Evolutionary conservation across 116 monocot genomes (phyloP), one percentile per base, ranked within the genome.

Genomic region (Thalassia testudinum): DNA sequence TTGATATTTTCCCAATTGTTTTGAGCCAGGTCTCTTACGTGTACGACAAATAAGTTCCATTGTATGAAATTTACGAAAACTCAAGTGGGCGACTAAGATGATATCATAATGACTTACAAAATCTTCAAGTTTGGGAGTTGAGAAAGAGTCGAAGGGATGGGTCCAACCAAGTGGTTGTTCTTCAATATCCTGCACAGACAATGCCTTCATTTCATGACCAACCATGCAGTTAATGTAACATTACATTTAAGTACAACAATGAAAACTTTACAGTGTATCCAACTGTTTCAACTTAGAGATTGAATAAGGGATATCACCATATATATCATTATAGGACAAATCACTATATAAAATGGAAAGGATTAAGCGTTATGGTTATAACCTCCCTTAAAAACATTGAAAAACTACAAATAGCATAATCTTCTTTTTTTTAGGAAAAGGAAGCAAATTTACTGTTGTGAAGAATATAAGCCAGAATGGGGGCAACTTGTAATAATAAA

Each of bases 121-220:
- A 71, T 51, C 54, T 93, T 93, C 37, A 93, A 57, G 56, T 93
- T 87, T 44, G 93, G 88, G 21, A 93, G 77, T 54, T 93, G 93
- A 25, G 93, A 93, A 5, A 93, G 66, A 8, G 88, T 87, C n/a
- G 93, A 93, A 37, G 93, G 93, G 25, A 93, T 84, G 8, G 84
- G 78, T 2, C 93, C 93, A 23, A 67, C 72, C 59, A 93, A 61
- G 52, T 81, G 70, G 54, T 93, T 93, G 69, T 73, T 84, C 53
- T 93, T 93, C 72, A 93, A 69, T 43, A 76, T 66, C 74, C 93
- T 93, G 60, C 23, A 44, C 52, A n/a, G n/a, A 18, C 42, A 52
- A 12, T 16, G n/a, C n/a, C n/a, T n/a, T n/a, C 20, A n/a, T n/a
- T n/a, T n/a, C n/a, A n/a, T 8, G 11, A 40, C 14, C 3, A 44